Base-by-base conservation (phyloP, 192 early-diverging fungal genomes). In the Linnemannia zychae region DNA sequence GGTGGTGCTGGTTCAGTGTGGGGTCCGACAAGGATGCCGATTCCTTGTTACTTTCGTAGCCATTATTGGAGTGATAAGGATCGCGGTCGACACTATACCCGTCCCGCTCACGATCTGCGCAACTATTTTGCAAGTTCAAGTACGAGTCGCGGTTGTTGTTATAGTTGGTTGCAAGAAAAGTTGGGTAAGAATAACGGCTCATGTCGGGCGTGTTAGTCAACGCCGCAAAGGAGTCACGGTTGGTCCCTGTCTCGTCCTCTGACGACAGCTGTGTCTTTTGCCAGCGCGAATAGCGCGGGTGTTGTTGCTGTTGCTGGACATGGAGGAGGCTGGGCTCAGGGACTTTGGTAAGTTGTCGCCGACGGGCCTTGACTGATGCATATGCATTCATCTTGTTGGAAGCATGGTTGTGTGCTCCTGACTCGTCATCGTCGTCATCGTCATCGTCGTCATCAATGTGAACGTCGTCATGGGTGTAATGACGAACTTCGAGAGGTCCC, bases 211-310 rank as follows among this genome's bases (percentile, higher is more conserved):
- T 74, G 36, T 73, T 73, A 22, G 72, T 74, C 15, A 76, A 9
- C 3, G 53, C 71, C 2, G 36, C 65, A 18, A 52, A 75, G 3
- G 82, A 84, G 49, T 76, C 60, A 1, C 76, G 82, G 40, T 84
- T 78, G 31, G 81, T 76, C 34, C 33, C 34, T 5, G 71, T 12
- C 18, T 66, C 81, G 44, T 72, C 82, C 36, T 65, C 72, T 4
- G 82, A 84, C 7, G 82, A 78, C 36, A 84, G 76, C 67, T 84
- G 82, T 13, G 82, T 84, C 67, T 70, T 84, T 74, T 74, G 76
- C 82, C 82, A 84, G 22, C 82, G 71, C 1, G 76, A 67, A 18
- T 34, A 67, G 6, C 76, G 63, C 9, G 40, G 40, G 40, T 44
- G 40, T 44, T 44, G 40, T 9, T 44, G 40, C 9, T 44, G 40